Evolutionary conservation across 2,329 filamentous ascomycete species (phyloP).

Genomic region (Emericellopsis atlantica): DNA sequence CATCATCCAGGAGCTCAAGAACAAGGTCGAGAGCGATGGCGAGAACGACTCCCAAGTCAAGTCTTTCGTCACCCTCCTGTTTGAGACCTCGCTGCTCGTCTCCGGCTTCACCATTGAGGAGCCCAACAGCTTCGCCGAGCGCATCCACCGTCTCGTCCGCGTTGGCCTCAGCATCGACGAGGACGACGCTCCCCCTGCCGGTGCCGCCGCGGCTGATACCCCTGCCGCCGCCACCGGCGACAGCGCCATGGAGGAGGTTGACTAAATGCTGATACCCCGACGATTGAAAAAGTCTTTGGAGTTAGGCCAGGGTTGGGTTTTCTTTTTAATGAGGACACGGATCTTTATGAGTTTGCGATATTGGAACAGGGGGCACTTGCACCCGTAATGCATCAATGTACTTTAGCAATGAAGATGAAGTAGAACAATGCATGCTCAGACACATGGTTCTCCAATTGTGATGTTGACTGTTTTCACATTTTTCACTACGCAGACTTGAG

Average conservation of each 20-base stretch:
- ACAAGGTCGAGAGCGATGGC: constrained; percentile 94
- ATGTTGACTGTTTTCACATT: too few species aligned
- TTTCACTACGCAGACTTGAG: too few species aligned
- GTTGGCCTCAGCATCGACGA: constrained; percentile 96
- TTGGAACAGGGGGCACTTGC: constrained; percentile 10
- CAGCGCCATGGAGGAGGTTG: constrained; percentile 99
- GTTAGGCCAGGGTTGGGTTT: constrained; percentile 9
- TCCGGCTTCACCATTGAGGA: constrained; percentile 99
- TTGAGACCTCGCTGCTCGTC: constrained; percentile 96
- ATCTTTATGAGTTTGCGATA: constrained; percentile 17
- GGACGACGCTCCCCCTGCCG: constrained; percentile 56
- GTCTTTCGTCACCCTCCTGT: constrained; percentile 95
- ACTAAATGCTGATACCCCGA: constrained; percentile 45
- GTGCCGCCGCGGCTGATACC: constrained; percentile 43
- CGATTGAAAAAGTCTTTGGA: constrained; percentile 4
- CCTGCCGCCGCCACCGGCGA: constrained; percentile 53
- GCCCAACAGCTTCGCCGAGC: constrained; percentile 93
- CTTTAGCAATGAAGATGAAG: constrained; percentile 26
- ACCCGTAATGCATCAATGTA: constrained; percentile 19
- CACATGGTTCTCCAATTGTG: too few species aligned
- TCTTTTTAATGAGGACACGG: constrained; percentile 11
- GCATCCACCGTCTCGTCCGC: constrained; percentile 99
- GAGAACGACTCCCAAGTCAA: constrained; percentile 99
- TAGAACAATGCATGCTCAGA: constrained; percentile 21
- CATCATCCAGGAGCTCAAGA: constrained; percentile 98